Percentiles rank a stretch among this genome's conserved stretches.
These are phyloP conservation scores for Dichotomocladium elegans DNA, from an alignment of 371 early-diverging fungal species.

Conservation along the genomic window DNA sequence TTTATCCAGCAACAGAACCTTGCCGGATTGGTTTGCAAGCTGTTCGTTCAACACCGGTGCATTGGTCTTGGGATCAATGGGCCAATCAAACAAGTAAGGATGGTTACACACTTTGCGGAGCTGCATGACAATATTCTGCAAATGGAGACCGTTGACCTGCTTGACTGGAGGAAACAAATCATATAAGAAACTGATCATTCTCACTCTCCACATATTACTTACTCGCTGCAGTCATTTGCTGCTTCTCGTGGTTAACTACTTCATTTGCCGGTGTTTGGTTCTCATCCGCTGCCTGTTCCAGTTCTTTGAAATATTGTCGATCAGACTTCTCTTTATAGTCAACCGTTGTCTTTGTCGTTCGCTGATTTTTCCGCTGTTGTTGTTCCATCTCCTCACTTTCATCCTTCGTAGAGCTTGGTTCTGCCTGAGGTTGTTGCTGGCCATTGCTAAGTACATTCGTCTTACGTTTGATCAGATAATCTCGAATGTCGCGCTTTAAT, in stretches of 20 bases:
- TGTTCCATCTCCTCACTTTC: conserved; percentile 22
- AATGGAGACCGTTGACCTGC: conserved; percentile 50
- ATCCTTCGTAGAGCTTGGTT: neutral
- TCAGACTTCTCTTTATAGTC: conserved; percentile 47
- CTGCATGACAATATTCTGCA: conserved; percentile 90
- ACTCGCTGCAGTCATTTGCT: conserved; percentile 15
- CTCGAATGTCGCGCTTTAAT: conserved; percentile 66
- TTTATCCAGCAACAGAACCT: conserved; percentile 83
- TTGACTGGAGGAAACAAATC: conserved; percentile 19
- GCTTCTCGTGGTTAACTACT: conserved; percentile 8
- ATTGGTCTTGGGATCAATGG: conserved; percentile 51
- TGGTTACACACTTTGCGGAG: conserved; percentile 95
- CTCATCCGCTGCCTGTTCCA: conserved; percentile 41
- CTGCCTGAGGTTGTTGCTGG: conserved; percentile 25
- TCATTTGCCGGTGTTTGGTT: conserved; percentile 9
- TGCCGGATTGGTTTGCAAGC: conserved; percentile 74
- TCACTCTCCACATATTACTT: conserved; percentile 1
- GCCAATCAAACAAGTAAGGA: conserved; percentile 89
- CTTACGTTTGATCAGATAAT: conserved; percentile 64
- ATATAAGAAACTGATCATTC: neutral
- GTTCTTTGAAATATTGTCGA: conserved; percentile 32
- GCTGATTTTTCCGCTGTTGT: conserved; percentile 6
- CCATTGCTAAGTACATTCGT: conserved; percentile 9
- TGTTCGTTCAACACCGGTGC: conserved; percentile 47
- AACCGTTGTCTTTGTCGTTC: conserved; percentile 17